Percentiles rank a stretch among this genome's conserved stretches.
phyloP scores from a whole-genome alignment of 2,329 filamentous ascomycete genomes.

The Exophiala spinifera region DNA sequence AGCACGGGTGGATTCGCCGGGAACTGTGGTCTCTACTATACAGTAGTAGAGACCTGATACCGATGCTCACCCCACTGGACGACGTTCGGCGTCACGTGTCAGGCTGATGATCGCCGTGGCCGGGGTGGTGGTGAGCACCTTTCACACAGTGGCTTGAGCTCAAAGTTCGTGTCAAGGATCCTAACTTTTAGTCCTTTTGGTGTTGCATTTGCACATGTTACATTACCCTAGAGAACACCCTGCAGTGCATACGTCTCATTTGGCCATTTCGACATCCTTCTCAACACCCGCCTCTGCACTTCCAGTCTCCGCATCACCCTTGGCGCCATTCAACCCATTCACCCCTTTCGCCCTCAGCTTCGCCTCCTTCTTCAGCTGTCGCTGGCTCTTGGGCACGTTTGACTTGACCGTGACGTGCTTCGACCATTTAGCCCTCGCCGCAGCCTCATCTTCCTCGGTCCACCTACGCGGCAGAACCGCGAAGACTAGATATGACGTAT shows the following conservation, averaged over 20 bases:
- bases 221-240: too few species aligned
- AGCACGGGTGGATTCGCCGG: too few species aligned
- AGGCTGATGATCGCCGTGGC: background rate
- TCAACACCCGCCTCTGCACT: background rate
- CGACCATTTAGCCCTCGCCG: conserved; percentile 59
- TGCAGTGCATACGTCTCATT: background rate
- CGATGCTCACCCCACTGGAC: too few species aligned
- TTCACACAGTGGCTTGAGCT: too few species aligned
- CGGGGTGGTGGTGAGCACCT: too few species aligned
- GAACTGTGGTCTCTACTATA: too few species aligned
- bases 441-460: conserved; percentile 75
- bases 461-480: conserved; percentile 84
- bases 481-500: conserved; percentile 96
- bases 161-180: too few species aligned
- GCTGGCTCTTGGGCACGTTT: conserved; percentile 24
- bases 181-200: too few species aligned
- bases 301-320: background rate
- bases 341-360: conserved; percentile 23
- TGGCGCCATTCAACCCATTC: conserved; percentile 11
- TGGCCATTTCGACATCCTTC: background rate
- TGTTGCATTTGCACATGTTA: too few species aligned
- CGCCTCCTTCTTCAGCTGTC: conserved; percentile 29
- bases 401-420: conserved; percentile 19
- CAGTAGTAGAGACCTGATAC: too few species aligned
- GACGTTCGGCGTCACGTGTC: conserved; percentile 1